phyloP scores from a whole-genome alignment of 1,284 basidiomycete species.

The Ustilago hordei region DNA sequence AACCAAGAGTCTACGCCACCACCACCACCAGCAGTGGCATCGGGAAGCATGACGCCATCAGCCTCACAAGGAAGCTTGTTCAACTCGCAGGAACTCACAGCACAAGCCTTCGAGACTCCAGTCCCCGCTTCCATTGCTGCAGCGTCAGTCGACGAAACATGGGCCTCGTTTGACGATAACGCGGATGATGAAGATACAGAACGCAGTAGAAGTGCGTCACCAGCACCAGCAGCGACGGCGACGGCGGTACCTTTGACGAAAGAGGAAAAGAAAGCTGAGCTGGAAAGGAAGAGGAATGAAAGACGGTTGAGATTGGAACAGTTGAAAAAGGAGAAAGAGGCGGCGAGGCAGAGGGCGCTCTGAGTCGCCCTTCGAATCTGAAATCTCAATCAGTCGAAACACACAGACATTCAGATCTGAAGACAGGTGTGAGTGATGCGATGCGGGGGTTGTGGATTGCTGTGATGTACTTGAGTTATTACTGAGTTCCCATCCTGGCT shows the following conservation, averaged over 20 bases:
- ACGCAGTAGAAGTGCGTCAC: constrained; percentile 6
- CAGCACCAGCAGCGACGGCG: constrained; percentile 22
- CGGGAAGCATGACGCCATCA: constrained; percentile 1
- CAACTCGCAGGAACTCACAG: constrained; percentile 42
- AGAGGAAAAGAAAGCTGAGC: constrained; percentile 59
- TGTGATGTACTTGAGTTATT: background rate
- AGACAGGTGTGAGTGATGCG: background rate
- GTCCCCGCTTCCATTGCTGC: constrained; percentile 18
- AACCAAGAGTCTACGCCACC: background rate
- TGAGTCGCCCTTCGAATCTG: background rate
- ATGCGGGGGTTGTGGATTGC: background rate
- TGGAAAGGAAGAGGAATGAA: constrained; percentile 59
- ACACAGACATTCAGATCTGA: background rate
- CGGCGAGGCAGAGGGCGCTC: constrained; percentile 35
- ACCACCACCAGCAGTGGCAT: background rate
- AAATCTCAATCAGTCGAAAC: background rate
- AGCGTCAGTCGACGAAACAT: constrained; percentile 20
- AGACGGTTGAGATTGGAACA: constrained; percentile 46
- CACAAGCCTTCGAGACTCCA: constrained; percentile 32
- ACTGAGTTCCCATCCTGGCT: background rate
- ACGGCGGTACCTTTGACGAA: constrained; percentile 42
- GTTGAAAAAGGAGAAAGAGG: constrained; percentile 55
- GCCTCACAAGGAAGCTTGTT: constrained; percentile 13
- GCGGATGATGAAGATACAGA: constrained; percentile 13
- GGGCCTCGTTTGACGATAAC: constrained; percentile 43